Evolutionary conservation across 345 rosid species (phyloP), one percentile per base, ranked within the genome.

Genomic region (Angophora floribunda): DNA sequence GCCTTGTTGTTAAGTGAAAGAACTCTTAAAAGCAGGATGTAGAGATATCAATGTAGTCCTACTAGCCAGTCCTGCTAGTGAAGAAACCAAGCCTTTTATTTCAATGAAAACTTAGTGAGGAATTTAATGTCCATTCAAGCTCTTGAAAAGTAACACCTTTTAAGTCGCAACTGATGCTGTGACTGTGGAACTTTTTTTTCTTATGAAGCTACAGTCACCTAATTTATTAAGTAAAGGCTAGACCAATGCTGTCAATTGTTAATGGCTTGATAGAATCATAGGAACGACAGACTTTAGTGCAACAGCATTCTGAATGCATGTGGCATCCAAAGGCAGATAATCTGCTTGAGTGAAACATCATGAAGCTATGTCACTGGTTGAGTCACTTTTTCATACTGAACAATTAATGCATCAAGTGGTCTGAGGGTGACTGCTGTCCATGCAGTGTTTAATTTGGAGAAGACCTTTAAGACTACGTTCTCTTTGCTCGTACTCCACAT

Each of bases 401-500:
- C 14, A 41, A 75, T 75, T 41, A 75, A 36, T 41, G 84, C 7
- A 6, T 41, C 26, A 75, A 75, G 84, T 75, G 84, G 49, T 75
- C 45, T 75, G 49, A 44, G 36, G 51, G 79, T 59, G 75, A 85
- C 47, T 13, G 24, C 49, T 21, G 44, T 52, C 45, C 61, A 17
- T 92, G 94, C 96, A 97, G 98, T 94, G 5, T 98, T 98, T 94
- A 97, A 94, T 91, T 92, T 98, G 95, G 99, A 98, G 96, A 97
- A 96, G 90, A 96, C 97, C 13, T 97, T 98, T 91, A 95, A 94
- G 87, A 94, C 94, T 91, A 94, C 97, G 0, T 97, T 91, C 90
- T 95, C 99, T 14, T 87, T 98, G 94, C 99, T 98, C 86, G 97
- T 98, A 41, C 98, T 98, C 88, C 99, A 96, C 91, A 94, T 93